These are phyloP conservation scores for Bathelium albidoporum DNA, from an alignment of 495 filamentous ascomycete species.

Conservation along the genomic window DNA sequence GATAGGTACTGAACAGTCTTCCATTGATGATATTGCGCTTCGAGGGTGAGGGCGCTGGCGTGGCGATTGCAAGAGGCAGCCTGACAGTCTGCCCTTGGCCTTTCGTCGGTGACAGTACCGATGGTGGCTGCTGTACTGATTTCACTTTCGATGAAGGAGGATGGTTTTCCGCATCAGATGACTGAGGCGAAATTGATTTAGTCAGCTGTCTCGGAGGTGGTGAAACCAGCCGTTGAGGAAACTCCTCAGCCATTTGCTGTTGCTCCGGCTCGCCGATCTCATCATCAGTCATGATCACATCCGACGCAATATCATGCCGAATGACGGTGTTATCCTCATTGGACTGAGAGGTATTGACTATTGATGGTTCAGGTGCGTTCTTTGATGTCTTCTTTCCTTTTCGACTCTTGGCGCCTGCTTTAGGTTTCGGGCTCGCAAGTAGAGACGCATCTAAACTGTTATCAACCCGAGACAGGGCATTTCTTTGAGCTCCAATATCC, in stretches of 20 bases:
- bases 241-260: slow-evolving; percentile 1
- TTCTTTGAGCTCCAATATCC: slow-evolving; percentile 12
- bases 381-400: slow-evolving; percentile 33
- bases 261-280: slow-evolving; percentile 5
- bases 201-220: slow-evolving; percentile 18
- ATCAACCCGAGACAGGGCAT: slow-evolving; percentile 29
- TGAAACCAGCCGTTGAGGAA: slow-evolving; percentile 9
- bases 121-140: background rate
- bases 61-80: slow-evolving; percentile 41
- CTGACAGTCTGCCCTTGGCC: background rate
- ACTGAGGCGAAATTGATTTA: slow-evolving; percentile 57
- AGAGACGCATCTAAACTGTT: background rate
- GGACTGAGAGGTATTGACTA: slow-evolving; percentile 21
- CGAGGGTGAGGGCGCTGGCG: slow-evolving; percentile 54
- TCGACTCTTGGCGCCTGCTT: slow-evolving; percentile 16
- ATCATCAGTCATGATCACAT: slow-evolving; percentile 5
- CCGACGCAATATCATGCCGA: slow-evolving; percentile 12
- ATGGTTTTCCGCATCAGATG: slow-evolving; percentile 72
- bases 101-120: slow-evolving; percentile 4
- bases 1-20: slow-evolving; percentile 46
- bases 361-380: background rate
- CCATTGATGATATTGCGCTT: slow-evolving; percentile 34
- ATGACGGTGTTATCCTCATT: slow-evolving; percentile 21
- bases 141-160: background rate
- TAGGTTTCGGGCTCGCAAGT: background rate